phyloP scores from a whole-genome alignment of 2,329 filamentous ascomycete genomes.

The Malbranchea cinnamomea region DNA sequence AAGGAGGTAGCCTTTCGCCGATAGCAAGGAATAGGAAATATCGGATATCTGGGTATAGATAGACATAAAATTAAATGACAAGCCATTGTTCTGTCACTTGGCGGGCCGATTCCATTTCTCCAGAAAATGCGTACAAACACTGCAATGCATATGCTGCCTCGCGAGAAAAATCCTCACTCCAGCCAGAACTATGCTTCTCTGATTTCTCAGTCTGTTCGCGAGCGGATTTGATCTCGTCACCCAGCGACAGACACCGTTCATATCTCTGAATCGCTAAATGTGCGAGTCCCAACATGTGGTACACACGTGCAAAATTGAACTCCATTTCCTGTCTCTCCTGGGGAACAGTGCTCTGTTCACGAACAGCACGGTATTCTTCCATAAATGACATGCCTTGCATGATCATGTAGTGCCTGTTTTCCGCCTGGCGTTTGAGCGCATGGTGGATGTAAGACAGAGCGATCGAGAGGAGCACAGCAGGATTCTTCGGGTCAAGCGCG shows the following conservation, averaged over 20 bases:
- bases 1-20: too few species aligned
- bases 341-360: conserved; percentile 30
- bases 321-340: conserved; percentile 56
- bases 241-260: conserved; percentile 39
- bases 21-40: too few species aligned
- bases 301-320: conserved; percentile 64
- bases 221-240: conserved; percentile 29
- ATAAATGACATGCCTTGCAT: conserved; percentile 75
- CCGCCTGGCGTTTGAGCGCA: conserved; percentile 73
- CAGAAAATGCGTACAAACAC: conserved; percentile 48
- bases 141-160: conserved; percentile 66
- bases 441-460: conserved; percentile 78
- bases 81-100: conserved; percentile 46
- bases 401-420: conserved; percentile 78
- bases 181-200: conserved; percentile 19
- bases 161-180: conserved; percentile 39
- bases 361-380: conserved; percentile 52
- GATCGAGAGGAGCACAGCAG: conserved; percentile 65
- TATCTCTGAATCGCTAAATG: conserved; percentile 64
- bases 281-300: conserved; percentile 58
- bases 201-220: conserved; percentile 7
- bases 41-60: too few species aligned
- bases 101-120: conserved; percentile 46
- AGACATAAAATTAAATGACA: conserved; percentile 30
- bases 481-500: conserved; percentile 58